Evolutionary conservation across 345 rosid genomes (phyloP), one percentile per base, ranked within the genome.

Genomic region (Salix suchowensis): DNA sequence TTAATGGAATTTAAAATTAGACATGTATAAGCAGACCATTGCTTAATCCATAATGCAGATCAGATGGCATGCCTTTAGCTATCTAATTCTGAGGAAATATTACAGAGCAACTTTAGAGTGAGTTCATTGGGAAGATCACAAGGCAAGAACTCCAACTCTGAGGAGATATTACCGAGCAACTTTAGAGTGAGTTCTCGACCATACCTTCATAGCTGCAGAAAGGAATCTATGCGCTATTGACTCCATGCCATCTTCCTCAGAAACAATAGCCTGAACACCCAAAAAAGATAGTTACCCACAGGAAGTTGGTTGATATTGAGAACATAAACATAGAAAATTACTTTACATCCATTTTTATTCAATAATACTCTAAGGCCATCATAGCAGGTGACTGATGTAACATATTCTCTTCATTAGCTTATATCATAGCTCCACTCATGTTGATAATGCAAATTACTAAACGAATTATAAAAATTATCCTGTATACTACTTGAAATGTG

Each of bases 191-290:
- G 2, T 30, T 76, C 21, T 15, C 18, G 19, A 21, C 44, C 36
- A 74, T 83, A 95, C 98, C 98, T 92, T 94, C 79, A 94, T 73
- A 76, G 98, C 93, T 39, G 98, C 98, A 15, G 98, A 94, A 55
- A 94, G 96, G 85, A 92, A 92, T 80, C 90, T 84, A 80, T 94
- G 97, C 76, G 98, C 97, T 77, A 92, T 89, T 0, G 98, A 92
- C 79, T 93, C 98, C 98, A 91, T 95, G 70, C 97, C 98, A 74
- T 95, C 98, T 89, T 95, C 97, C 88, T 91, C 97, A 0, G 98
- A 77, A 64, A 95, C 94, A 69, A 93, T 80, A 37, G 94, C 96
- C 98, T 95, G 89, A 76, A 76, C 76, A 68, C 61, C 52, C 52
- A 65, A 13, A 44, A 44, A 24, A 46, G 9, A 36, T 37, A 70